Conservation (phyloP, 768 basidiomycete species). For the Tricholoma flavovirens region DNA sequence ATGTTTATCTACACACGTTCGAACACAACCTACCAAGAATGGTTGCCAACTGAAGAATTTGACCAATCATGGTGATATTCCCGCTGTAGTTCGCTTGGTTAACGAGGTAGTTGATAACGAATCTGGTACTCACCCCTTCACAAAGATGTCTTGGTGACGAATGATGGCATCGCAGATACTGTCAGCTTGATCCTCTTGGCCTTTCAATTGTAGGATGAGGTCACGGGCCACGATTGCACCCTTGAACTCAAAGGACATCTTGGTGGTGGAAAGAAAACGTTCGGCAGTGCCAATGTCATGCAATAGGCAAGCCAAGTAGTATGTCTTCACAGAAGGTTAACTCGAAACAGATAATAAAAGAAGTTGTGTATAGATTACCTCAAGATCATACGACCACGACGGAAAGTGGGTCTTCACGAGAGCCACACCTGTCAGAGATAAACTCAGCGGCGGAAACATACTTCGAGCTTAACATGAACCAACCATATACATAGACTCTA, state of each 20-base stretch:
- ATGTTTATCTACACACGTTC: background rate
- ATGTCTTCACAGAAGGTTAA: constrained; percentile 27
- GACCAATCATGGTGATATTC: constrained; percentile 46
- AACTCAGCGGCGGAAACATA: background rate
- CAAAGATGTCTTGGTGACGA: constrained; percentile 42
- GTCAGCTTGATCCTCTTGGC: constrained; percentile 45
- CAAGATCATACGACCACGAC: constrained; percentile 35
- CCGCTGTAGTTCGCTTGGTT: constrained; percentile 24
- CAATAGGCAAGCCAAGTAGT: constrained; percentile 45
- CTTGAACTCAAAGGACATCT: constrained; percentile 52
- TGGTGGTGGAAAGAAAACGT: constrained; percentile 44
- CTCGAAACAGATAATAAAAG: background rate
- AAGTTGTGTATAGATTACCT: constrained; percentile 12
- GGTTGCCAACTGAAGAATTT: constrained; percentile 44
- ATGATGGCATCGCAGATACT: constrained; percentile 47
- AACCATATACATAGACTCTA: constrained; percentile 47
- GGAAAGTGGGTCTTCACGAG: constrained; percentile 43
- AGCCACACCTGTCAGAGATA: constrained; percentile 33
- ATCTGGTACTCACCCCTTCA: constrained; percentile 30
- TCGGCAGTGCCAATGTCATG: constrained; percentile 50
- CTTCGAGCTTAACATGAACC: constrained; percentile 1
- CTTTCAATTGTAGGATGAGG: constrained; percentile 36
- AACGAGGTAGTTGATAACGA: background rate
- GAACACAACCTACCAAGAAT: constrained; percentile 32
- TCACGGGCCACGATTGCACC: constrained; percentile 48